Evolutionary conservation across 2,329 filamentous ascomycete genomes (phyloP).

Genomic region (Macrophomina phaseolina): DNA sequence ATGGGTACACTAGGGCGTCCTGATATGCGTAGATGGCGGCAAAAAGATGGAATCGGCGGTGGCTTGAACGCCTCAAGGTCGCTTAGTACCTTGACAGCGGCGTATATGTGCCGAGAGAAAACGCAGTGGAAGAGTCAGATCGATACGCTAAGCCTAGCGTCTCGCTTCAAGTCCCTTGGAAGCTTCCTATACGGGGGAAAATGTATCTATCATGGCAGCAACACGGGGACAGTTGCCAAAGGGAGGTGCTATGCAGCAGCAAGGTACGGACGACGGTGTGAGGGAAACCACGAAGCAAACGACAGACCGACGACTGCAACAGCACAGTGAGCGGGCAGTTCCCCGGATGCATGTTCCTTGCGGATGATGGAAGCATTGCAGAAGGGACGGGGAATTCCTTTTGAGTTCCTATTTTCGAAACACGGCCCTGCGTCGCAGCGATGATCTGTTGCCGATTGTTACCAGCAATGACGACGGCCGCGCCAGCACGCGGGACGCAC

Average conservation of each 20-base stretch:
- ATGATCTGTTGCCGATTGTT: slow-evolving; percentile 1
- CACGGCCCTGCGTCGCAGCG: neutral
- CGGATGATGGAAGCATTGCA: slow-evolving; percentile 2
- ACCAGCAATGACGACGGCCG: slow-evolving; percentile 6
- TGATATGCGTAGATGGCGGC: neutral
- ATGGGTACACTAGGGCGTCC: neutral
- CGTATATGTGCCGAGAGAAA: neutral
- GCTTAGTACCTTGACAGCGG: neutral
- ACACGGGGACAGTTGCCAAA: neutral
- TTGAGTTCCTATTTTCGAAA: slow-evolving; percentile 17
- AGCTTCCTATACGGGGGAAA: slow-evolving; percentile 17
- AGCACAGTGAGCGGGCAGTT: neutral
- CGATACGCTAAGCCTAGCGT: slow-evolving; percentile 1
- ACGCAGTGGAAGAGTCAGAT: neutral
- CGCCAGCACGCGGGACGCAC: neutral
- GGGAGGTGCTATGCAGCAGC: neutral
- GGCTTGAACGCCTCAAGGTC: neutral
- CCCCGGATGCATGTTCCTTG: slow-evolving; percentile 4
- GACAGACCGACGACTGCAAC: neutral
- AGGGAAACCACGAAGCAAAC: neutral
- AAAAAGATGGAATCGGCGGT: neutral
- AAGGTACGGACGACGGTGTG: neutral
- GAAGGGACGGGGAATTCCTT: slow-evolving; percentile 13
- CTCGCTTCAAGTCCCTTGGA: neutral
- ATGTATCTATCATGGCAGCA: neutral